Evolutionary conservation across 163 green algal species (phyloP).

Genomic region (Scenedesmus sp.): DNA sequence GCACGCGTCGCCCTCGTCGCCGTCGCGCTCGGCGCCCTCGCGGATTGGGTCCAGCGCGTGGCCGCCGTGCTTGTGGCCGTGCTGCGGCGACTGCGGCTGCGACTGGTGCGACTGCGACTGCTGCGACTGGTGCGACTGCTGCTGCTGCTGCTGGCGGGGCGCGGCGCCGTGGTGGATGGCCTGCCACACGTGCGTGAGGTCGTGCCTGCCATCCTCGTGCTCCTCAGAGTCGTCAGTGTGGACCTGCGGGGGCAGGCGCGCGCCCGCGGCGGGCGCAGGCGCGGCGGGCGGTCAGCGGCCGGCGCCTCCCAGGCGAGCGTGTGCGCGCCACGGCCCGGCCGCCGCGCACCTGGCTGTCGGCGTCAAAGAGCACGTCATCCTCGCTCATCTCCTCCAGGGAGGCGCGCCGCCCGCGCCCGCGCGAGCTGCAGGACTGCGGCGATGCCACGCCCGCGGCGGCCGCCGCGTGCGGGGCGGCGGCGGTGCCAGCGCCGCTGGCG

Average conservation of each 20-base stretch:
- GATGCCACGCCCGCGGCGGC: neutral
- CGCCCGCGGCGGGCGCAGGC: neutral
- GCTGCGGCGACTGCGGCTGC: conserved; percentile 2
- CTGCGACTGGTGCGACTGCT: neutral
- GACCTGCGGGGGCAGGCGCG: neutral
- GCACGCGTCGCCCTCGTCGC: neutral
- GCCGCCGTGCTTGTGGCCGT: no score
- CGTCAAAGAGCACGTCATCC: conserved; percentile 43
- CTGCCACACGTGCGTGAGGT: conserved; percentile 5
- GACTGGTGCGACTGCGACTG: neutral
- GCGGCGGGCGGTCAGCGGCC: neutral
- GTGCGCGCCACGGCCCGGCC: neutral
- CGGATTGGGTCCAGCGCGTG: conserved; percentile 14
- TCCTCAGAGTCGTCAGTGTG: neutral
- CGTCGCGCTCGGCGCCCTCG: conserved; percentile 5
- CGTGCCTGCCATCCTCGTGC: conserved; percentile 1
- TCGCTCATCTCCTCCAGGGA: conserved; percentile 37
- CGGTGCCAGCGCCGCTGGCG: neutral
- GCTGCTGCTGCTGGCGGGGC: conserved; percentile 3
- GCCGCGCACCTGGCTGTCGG: conserved; percentile 5
- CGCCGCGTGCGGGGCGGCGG: neutral
- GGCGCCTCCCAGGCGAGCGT: neutral
- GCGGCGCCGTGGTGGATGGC: neutral
- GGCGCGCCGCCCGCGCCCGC: neutral
- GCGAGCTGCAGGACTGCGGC: neutral